phyloP scores from a whole-genome alignment of 208 protist species.

The Perkinsela sp. region DNA sequence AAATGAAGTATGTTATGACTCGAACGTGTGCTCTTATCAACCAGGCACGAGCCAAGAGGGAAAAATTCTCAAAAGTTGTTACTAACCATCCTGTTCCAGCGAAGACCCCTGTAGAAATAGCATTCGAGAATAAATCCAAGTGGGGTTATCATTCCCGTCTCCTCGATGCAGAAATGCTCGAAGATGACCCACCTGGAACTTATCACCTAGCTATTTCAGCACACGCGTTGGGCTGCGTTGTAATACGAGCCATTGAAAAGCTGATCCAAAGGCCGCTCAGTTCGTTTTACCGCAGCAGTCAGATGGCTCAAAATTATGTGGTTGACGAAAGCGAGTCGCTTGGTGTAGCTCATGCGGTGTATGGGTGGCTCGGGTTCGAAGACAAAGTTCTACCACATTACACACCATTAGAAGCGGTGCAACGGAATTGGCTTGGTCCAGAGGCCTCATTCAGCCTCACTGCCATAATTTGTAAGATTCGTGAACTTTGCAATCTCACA shows the following conservation, averaged over 20 bases:
- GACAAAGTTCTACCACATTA: slow-evolving; percentile 47
- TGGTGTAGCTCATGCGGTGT: slow-evolving; percentile 35
- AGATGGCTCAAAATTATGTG: slow-evolving; percentile 36
- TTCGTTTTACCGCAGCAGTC: slow-evolving; percentile 50
- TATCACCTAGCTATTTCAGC: slow-evolving; percentile 38
- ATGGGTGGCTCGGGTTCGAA: slow-evolving; percentile 48
- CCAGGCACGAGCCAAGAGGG: neutral
- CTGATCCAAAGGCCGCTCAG: slow-evolving; percentile 33
- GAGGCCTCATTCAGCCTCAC: slow-evolving; percentile 47
- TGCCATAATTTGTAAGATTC: slow-evolving; percentile 50
- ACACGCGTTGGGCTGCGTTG: slow-evolving; percentile 34
- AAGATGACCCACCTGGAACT: slow-evolving; percentile 43
- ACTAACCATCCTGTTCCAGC: neutral
- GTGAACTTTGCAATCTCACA: slow-evolving; percentile 55
- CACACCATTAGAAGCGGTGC: slow-evolving; percentile 53
- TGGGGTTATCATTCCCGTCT: slow-evolving; percentile 50
- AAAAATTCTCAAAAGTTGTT: neutral
- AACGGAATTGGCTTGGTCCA: slow-evolving; percentile 54
- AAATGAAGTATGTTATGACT: neutral
- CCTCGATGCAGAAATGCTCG: slow-evolving; percentile 50
- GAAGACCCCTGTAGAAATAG: slow-evolving; percentile 6
- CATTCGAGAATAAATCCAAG: slow-evolving; percentile 29
- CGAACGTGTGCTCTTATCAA: neutral
- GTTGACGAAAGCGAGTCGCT: slow-evolving; percentile 28
- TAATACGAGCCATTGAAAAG: slow-evolving; percentile 24